Percentiles rank a stretch among this genome's conserved stretches.
Evolutionary conservation across 257 asterid species (phyloP).

Genomic region (Nicotiana otophora): DNA sequence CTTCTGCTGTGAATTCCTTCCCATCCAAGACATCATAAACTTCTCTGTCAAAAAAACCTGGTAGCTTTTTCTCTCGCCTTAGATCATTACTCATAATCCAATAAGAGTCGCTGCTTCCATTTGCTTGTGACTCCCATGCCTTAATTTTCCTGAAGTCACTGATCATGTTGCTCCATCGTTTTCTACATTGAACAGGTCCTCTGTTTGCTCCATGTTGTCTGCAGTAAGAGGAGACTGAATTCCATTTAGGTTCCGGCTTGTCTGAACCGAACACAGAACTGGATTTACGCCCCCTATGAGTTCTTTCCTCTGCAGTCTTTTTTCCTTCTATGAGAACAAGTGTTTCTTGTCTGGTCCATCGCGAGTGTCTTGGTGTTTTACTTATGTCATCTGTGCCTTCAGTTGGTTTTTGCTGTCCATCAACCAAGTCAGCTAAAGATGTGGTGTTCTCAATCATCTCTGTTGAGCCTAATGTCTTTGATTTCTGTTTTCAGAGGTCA

Average conservation of each 20-base stretch:
- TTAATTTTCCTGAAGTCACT: slow-evolving; percentile 77
- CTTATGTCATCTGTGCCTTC: slow-evolving; percentile 29
- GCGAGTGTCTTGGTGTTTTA: slow-evolving; percentile 54
- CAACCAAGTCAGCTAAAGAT: neutral
- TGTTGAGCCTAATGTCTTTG: neutral
- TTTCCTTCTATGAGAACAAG: slow-evolving; percentile 66
- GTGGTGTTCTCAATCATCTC: slow-evolving; percentile 2
- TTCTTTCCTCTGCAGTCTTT: slow-evolving; percentile 49
- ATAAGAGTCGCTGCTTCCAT: slow-evolving; percentile 33
- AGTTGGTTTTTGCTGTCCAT: neutral
- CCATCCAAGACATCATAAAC: slow-evolving; percentile 57
- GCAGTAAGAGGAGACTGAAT: slow-evolving; percentile 58
- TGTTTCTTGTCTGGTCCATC: slow-evolving; percentile 74
- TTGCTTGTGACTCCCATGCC: slow-evolving; percentile 39
- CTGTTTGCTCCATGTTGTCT: slow-evolving; percentile 49
- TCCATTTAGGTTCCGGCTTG: slow-evolving; percentile 65
- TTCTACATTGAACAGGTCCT: slow-evolving; percentile 71
- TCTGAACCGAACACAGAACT: slow-evolving; percentile 29
- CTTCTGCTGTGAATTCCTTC: slow-evolving; percentile 18
- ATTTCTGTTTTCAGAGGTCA: neutral
- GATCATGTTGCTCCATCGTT: slow-evolving; percentile 78
- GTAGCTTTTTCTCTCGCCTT: slow-evolving; percentile 53
- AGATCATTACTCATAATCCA: slow-evolving; percentile 70
- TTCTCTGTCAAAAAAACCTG: slow-evolving; percentile 57
- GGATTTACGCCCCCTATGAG: slow-evolving; percentile 34